A percentile compares a stretch with the other conserved stretches of the same genome.
Evolutionary conservation across 176 grass and related monocot genomes (phyloP).

Genomic region (Areca catechu): DNA sequence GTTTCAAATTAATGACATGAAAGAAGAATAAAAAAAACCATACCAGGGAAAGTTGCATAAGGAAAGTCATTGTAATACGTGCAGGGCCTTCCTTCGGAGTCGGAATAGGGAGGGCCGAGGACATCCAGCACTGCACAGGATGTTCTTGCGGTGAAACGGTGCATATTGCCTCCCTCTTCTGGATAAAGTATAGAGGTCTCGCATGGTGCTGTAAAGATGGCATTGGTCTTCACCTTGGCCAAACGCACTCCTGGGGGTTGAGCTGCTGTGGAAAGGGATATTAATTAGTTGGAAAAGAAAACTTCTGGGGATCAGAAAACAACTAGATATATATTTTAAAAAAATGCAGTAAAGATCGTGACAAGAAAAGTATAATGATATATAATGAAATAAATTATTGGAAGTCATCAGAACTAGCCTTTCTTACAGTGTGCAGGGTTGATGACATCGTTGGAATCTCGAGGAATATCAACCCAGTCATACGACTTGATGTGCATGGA

Average conservation of each 20-base stretch:
- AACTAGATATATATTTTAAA: neutral
- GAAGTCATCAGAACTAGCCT: too few relatives aligned
- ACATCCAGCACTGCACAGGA: conserved; percentile 65
- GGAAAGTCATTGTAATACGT: conserved; percentile 41
- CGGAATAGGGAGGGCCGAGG: conserved; percentile 49
- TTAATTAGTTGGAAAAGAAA: neutral
- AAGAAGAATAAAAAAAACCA: neutral
- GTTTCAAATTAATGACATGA: neutral
- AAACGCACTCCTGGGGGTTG: conserved; percentile 29
- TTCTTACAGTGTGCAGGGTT: neutral
- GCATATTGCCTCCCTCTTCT: conserved; percentile 51
- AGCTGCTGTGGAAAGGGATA: conserved; percentile 14
- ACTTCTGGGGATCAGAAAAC: neutral
- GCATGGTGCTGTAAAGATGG: conserved; percentile 41
- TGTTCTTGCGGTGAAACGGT: conserved; percentile 52
- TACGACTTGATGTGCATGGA: conserved; percentile 61
- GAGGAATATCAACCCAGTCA: conserved; percentile 38
- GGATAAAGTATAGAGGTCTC: conserved; percentile 51
- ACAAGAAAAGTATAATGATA: too few relatives aligned
- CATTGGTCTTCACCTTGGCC: conserved; percentile 50
- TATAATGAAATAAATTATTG: too few relatives aligned
- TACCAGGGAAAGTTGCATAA: conserved; percentile 33
- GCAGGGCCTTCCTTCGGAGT: conserved; percentile 41
- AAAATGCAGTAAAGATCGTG: too few relatives aligned
- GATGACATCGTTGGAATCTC: conserved; percentile 13